Percentiles rank a stretch among this genome's conserved stretches.
These are phyloP conservation scores for Auriscalpium orientale DNA, from an alignment of 768 basidiomycete genomes.

Conservation along the genomic window DNA sequence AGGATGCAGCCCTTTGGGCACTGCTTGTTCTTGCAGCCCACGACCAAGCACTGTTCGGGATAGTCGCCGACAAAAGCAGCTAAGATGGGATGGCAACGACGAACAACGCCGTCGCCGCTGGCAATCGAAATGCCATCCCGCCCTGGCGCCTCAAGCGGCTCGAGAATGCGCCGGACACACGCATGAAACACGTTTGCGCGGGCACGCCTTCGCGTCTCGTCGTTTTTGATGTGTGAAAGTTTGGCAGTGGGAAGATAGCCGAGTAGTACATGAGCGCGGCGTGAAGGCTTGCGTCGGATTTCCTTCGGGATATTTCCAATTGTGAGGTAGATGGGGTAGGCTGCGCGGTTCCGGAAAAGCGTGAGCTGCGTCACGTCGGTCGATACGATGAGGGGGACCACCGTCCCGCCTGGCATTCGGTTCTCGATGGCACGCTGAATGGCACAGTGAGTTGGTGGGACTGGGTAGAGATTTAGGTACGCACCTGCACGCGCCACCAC, in stretches of 20 bases:
- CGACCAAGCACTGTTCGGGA: slow-evolving; percentile 18
- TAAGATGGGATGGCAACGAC: slow-evolving; percentile 18
- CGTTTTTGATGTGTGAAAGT: slow-evolving; percentile 10
- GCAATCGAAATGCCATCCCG: slow-evolving; percentile 7
- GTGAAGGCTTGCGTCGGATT: slow-evolving; percentile 14
- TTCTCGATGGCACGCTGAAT: slow-evolving; percentile 1
- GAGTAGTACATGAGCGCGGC: slow-evolving; percentile 15
- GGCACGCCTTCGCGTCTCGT: neutral
- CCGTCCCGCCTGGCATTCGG: slow-evolving; percentile 1
- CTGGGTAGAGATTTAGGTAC: no score
- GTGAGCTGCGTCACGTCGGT: slow-evolving; percentile 7
- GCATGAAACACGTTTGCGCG: slow-evolving; percentile 9
- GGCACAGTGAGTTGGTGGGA: no score
- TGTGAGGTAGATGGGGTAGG: slow-evolving; percentile 11
- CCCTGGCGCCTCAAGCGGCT: neutral
- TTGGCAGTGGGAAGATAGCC: slow-evolving; percentile 22
- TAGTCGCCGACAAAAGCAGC: slow-evolving; percentile 18
- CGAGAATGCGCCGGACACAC: slow-evolving; percentile 1
- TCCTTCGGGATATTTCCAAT: no score
- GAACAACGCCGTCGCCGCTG: slow-evolving; percentile 16
- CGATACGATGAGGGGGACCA: slow-evolving; percentile 8
- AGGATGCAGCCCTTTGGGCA: no score
- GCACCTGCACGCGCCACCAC: no score
- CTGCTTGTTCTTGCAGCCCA: slow-evolving; percentile 13
- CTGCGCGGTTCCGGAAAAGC: neutral